Conservation (phyloP, 208 protist species). For the Trypanosoma boissoni region DNA sequence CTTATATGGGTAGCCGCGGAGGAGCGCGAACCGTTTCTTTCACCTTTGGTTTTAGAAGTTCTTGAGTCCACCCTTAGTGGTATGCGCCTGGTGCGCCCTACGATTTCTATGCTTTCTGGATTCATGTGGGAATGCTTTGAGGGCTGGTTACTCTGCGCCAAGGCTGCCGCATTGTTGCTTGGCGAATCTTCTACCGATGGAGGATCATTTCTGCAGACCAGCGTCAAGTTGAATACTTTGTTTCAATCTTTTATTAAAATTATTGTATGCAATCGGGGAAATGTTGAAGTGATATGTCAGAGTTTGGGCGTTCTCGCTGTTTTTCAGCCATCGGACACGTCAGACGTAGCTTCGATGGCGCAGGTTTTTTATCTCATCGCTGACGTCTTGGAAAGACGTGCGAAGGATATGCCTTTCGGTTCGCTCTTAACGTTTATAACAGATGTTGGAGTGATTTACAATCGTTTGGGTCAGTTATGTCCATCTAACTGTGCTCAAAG, state of each 20-base stretch:
- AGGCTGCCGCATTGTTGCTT: slow-evolving; percentile 8
- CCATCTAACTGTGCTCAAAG: slow-evolving; percentile 10
- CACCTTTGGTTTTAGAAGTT: slow-evolving; percentile 27
- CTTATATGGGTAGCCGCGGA: slow-evolving; percentile 49
- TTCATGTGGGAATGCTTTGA: slow-evolving; percentile 15
- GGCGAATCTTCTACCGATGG: background rate
- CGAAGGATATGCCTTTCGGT: background rate
- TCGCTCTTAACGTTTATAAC: slow-evolving; percentile 10
- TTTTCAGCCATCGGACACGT: slow-evolving; percentile 14
- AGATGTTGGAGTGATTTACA: slow-evolving; percentile 22
- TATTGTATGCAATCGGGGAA: slow-evolving; percentile 10
- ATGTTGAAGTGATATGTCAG: slow-evolving; percentile 18
- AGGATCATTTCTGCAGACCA: background rate
- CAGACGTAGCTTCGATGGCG: slow-evolving; percentile 1
- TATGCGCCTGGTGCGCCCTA: slow-evolving; percentile 17
- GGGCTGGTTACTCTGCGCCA: slow-evolving; percentile 12
- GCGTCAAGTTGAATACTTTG: slow-evolving; percentile 9
- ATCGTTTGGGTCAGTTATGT: slow-evolving; percentile 13
- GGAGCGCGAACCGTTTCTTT: slow-evolving; percentile 29
- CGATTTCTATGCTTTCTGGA: background rate
- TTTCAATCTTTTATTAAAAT: slow-evolving; percentile 20
- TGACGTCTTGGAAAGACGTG: slow-evolving; percentile 17
- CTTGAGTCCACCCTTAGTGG: slow-evolving; percentile 33
- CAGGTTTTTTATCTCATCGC: slow-evolving; percentile 28
- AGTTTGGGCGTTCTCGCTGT: slow-evolving; percentile 11